These are phyloP conservation scores for Blepharisma stoltei DNA, from an alignment of 73 alveolate genomes.

Conservation along the genomic window DNA sequence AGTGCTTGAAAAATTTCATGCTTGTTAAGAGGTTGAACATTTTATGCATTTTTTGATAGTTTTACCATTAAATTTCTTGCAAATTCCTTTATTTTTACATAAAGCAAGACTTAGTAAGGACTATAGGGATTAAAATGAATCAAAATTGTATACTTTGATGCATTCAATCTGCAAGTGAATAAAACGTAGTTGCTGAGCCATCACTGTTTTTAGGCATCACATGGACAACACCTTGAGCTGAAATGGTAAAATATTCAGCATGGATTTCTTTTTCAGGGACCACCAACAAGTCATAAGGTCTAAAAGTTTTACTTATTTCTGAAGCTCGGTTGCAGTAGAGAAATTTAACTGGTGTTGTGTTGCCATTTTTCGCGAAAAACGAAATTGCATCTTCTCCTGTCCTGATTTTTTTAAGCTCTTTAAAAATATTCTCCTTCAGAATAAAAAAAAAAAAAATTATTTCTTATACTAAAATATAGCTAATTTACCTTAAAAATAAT, in stretches of 20 bases:
- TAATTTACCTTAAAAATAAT: too few relatives aligned
- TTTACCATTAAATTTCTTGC: too few relatives aligned
- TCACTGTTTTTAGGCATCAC: conserved; percentile 79
- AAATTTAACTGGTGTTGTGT: conserved; percentile 87
- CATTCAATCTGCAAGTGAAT: conserved; percentile 97
- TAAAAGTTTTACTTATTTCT: conserved; percentile 46
- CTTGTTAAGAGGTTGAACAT: conserved; percentile 36
- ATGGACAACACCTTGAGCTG: conserved; percentile 90
- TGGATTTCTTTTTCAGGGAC: conserved; percentile 69
- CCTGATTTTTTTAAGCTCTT: conserved; percentile 50
- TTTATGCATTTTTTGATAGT: too few relatives aligned
- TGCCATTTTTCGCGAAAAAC: conserved; percentile 86
- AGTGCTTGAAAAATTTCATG: conserved; percentile 42
- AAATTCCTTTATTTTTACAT: conserved; percentile 92
- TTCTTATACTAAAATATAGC: too few relatives aligned
- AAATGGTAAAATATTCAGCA: conserved; percentile 79
- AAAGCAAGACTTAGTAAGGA: conserved; percentile 86
- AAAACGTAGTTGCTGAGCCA: conserved; percentile 92
- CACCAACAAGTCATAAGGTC: conserved; percentile 84
- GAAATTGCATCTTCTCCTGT: conserved; percentile 85
- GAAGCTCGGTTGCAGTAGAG: conserved; percentile 41
- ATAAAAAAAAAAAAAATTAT: too few relatives aligned
- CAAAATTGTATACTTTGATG: too few relatives aligned
- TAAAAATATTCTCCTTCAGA: too few relatives aligned
- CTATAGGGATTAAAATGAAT: conserved; percentile 90